These are phyloP conservation scores for Helotiales sp. DNA, from an alignment of 2,329 filamentous ascomycete genomes.

Conservation along the genomic window DNA sequence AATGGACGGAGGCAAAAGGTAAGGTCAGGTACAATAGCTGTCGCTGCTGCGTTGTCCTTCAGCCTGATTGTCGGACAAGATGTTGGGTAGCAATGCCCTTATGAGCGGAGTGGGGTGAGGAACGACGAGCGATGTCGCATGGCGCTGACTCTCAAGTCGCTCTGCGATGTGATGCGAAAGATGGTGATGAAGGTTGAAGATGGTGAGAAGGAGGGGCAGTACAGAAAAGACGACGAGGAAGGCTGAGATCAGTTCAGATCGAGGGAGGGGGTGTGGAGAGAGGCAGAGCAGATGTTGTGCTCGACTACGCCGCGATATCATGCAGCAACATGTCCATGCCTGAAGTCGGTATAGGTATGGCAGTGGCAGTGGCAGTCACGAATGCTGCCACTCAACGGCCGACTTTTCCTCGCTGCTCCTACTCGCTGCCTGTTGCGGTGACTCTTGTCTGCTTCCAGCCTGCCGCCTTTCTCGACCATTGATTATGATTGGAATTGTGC, in stretches of 20 bases:
- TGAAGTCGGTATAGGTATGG: not conserved
- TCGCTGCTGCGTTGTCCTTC: constrained; percentile 28
- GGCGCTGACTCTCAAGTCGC: constrained; percentile 20
- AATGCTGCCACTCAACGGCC: not conserved
- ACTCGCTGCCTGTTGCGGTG: not conserved
- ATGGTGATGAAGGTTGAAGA: not conserved
- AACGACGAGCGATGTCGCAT: constrained; percentile 23
- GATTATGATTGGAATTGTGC: constrained; percentile 6
- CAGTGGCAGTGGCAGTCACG: constrained; percentile 4
- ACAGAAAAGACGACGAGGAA: constrained; percentile 1
- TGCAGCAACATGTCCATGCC: not conserved
- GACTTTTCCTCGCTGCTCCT: not conserved
- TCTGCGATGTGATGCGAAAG: constrained; percentile 5
- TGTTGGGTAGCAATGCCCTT: constrained; percentile 33
- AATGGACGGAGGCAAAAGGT: constrained; percentile 1
- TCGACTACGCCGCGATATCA: not conserved
- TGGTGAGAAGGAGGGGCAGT: not conserved
- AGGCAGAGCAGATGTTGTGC: not conserved
- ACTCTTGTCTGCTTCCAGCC: not conserved
- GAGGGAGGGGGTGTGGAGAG: not conserved
- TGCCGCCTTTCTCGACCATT: constrained; percentile 1
- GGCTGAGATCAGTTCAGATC: constrained; percentile 9
- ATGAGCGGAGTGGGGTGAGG: constrained; percentile 22
- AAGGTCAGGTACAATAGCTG: not conserved
- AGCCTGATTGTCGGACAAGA: constrained; percentile 30